phyloP scores from a whole-genome alignment of 257 asterid genomes.

The Fraxinus anomala region DNA sequence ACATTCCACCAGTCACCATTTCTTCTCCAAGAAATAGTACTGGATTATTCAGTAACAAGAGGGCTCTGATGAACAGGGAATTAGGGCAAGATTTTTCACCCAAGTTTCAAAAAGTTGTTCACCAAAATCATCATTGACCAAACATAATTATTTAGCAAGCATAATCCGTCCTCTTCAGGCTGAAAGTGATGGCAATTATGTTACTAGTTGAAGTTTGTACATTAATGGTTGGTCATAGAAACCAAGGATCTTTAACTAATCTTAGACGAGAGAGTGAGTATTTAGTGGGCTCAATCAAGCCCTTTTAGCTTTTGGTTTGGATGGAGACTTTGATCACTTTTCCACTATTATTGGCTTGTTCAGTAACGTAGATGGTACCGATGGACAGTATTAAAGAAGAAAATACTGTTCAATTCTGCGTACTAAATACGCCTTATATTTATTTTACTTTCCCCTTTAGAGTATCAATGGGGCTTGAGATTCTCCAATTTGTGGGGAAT shows the following conservation, averaged over 20 bases:
- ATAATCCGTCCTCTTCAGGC: constrained; percentile 46
- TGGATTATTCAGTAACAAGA: constrained; percentile 53
- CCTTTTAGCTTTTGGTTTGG: constrained; percentile 52
- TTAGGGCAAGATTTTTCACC: constrained; percentile 48
- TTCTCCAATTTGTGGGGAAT: constrained; percentile 6
- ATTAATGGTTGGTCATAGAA: constrained; percentile 62
- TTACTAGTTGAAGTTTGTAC: constrained; percentile 45
- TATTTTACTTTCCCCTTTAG: not conserved
- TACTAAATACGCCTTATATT: not conserved
- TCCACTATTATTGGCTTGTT: constrained; percentile 16
- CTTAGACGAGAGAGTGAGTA: constrained; percentile 42
- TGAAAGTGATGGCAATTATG: constrained; percentile 44
- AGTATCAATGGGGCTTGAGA: not conserved
- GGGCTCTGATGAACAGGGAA: constrained; percentile 33
- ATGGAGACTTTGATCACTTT: constrained; percentile 36
- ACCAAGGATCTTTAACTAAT: constrained; percentile 46
- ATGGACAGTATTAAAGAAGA: not conserved
- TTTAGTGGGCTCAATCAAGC: constrained; percentile 32
- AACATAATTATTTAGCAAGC: constrained; percentile 29
- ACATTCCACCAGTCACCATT: constrained; percentile 87
- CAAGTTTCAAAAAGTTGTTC: constrained; percentile 69
- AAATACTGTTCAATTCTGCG: not conserved
- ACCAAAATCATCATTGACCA: constrained; percentile 69
- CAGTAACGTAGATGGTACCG: constrained; percentile 6
- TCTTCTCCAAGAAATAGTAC: constrained; percentile 48